Conservation (phyloP, 2,329 filamentous ascomycete species). For the Chaetomium sp. region DNA sequence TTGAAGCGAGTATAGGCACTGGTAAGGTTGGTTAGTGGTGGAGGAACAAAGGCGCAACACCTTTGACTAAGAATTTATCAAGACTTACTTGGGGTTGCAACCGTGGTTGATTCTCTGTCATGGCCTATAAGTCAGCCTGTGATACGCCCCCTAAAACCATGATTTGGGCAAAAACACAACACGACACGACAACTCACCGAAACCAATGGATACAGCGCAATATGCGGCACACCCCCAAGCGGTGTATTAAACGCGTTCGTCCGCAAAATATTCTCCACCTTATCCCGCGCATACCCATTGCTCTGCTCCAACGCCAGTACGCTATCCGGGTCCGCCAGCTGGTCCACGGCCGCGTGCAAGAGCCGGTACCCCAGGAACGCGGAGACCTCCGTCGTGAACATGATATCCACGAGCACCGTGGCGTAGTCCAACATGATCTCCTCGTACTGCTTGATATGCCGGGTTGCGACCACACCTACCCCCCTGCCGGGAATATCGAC, state of each 20-base stretch:
- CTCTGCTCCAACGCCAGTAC: conserved; percentile 27
- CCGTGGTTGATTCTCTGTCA: conserved; percentile 30
- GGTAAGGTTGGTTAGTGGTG: background rate
- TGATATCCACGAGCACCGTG: conserved; percentile 26
- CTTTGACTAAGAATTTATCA: too few relatives aligned
- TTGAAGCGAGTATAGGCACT: conserved; percentile 30
- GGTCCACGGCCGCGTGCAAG: conserved; percentile 27
- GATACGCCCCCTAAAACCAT: background rate
- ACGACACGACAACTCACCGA: conserved; percentile 10
- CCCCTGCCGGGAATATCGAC: conserved; percentile 31
- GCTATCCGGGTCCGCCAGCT: conserved; percentile 25
- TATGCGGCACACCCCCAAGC: conserved; percentile 22
- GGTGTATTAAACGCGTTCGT: conserved; percentile 30
- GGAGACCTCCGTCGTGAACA: conserved; percentile 26
- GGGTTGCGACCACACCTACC: conserved; percentile 27
- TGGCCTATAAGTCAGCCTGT: conserved; percentile 2
- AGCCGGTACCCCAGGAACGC: conserved; percentile 26
- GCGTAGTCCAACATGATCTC: conserved; percentile 31
- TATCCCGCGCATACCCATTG: conserved; percentile 25
- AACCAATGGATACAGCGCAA: conserved; percentile 22
- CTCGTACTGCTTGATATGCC: conserved; percentile 26
- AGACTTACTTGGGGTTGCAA: conserved; percentile 31
- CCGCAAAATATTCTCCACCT: conserved; percentile 31
- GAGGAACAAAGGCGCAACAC: too few relatives aligned
- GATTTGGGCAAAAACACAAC: background rate